Evolutionary conservation across 2,329 filamentous ascomycete genomes (phyloP).

Genomic region (Xylaria sp.): DNA sequence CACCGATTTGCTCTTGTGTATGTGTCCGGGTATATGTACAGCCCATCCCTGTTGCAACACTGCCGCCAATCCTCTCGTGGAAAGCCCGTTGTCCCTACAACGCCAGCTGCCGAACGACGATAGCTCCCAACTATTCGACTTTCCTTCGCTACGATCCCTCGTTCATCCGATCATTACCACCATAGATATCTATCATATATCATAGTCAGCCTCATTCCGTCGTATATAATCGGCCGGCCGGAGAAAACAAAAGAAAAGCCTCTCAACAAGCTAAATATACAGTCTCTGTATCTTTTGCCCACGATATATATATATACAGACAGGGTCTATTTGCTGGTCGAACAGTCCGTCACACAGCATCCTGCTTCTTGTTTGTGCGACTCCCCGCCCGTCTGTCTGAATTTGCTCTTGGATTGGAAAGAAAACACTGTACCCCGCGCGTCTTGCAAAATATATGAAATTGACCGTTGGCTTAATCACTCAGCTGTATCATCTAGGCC

Average conservation of each 20-base stretch:
- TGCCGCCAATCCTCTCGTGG: constrained; percentile 8
- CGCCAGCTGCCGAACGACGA: constrained; percentile 19
- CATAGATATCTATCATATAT: neutral
- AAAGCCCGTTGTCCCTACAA: constrained; percentile 22
- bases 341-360: constrained; percentile 28
- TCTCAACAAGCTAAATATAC: constrained; percentile 22
- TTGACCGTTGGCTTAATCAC: constrained; percentile 25
- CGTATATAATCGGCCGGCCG: neutral
- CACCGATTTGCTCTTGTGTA: constrained; percentile 25
- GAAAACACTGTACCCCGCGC: constrained; percentile 17
- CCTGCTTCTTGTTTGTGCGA: constrained; percentile 23
- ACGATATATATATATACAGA: constrained; percentile 8
- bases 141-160: constrained; percentile 16
- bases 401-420: constrained; percentile 2
- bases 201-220: neutral
- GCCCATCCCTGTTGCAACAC: constrained; percentile 13
- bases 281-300: constrained; percentile 8
- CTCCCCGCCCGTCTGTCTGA: constrained; percentile 23
- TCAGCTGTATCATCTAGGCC: constrained; percentile 21
- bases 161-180: constrained; percentile 10
- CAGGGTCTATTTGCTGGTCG: neutral
- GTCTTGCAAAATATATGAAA: constrained; percentile 29
- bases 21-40: neutral
- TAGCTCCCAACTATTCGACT: constrained; percentile 6
- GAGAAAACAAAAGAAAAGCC: neutral